Conservation (phyloP, 179 eudicot species). For the Drosera spatulata region DNA sequence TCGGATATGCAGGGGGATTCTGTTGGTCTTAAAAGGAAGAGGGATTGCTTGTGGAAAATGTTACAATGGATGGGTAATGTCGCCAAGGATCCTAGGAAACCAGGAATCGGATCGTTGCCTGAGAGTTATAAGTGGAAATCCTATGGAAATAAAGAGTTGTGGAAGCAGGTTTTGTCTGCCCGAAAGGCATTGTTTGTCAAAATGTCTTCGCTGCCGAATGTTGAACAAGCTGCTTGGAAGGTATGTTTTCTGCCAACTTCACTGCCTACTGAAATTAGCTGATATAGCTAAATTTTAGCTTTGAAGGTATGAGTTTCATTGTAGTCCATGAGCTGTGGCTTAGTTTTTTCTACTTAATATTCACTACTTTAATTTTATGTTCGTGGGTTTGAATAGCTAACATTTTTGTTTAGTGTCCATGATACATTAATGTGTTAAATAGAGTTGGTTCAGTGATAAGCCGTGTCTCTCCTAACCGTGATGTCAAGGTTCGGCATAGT, state of each 20-base stretch:
- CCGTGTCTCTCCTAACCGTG: too few species aligned
- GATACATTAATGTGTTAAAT: too few species aligned
- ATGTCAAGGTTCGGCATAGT: too few species aligned
- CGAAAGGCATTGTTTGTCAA: constrained; percentile 49
- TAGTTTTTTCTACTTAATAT: too few species aligned
- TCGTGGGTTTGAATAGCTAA: too few species aligned
- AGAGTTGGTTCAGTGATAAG: too few species aligned
- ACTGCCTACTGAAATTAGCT: constrained; percentile 2
- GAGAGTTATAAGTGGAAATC: constrained; percentile 52
- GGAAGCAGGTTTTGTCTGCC: constrained; percentile 68
- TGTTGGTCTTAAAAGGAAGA: constrained; percentile 34
- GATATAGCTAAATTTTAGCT: not conserved
- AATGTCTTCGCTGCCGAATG: constrained; percentile 17
- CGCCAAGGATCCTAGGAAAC: constrained; percentile 65
- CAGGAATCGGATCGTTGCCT: constrained; percentile 45
- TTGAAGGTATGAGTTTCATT: too few species aligned
- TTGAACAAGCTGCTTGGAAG: constrained; percentile 29
- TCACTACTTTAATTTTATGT: too few species aligned
- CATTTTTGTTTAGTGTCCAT: too few species aligned
- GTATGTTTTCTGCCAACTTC: constrained; percentile 12
- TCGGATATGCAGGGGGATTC: constrained; percentile 11
- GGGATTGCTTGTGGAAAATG: constrained; percentile 29
- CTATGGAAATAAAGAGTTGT: constrained; percentile 32
- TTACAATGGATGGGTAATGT: constrained; percentile 47
- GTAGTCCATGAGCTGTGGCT: too few species aligned